Percentiles rank a stretch among this genome's conserved stretches.
These are phyloP conservation scores for Beta vulgaris DNA, from an alignment of 148 eudicot species.

Conservation along the genomic window DNA sequence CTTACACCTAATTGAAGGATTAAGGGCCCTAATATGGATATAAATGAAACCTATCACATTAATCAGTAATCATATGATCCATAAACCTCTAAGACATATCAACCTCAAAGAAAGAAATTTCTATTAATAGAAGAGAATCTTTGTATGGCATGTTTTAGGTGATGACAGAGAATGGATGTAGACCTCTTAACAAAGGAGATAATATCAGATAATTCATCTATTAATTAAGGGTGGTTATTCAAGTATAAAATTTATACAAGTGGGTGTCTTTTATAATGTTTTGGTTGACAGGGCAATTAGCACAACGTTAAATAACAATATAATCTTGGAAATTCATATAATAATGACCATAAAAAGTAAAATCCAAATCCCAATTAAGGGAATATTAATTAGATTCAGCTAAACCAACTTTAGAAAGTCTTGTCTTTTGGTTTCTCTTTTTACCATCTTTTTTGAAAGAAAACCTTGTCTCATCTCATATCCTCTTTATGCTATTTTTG, in stretches of 20 bases:
- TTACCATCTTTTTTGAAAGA: slow-evolving; percentile 26
- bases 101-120: slow-evolving; percentile 30
- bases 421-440: slow-evolving; percentile 24
- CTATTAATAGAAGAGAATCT: slow-evolving; percentile 57
- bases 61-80: slow-evolving; percentile 1
- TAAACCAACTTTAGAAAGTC: slow-evolving; percentile 16
- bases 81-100: slow-evolving; percentile 10
- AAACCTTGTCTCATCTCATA: slow-evolving; percentile 19
- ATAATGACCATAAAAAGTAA: slow-evolving; percentile 8
- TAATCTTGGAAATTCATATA: background rate
- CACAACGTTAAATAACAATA: background rate
- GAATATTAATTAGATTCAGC: slow-evolving; percentile 16
- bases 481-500: background rate
- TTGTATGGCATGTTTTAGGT: slow-evolving; percentile 57
- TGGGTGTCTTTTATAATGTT: slow-evolving; percentile 35
- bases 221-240: slow-evolving; percentile 28
- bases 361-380: slow-evolving; percentile 16
- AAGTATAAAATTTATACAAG: slow-evolving; percentile 24
- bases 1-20: slow-evolving; percentile 19
- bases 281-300: slow-evolving; percentile 39
- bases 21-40: slow-evolving; percentile 20
- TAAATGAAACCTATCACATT: slow-evolving; percentile 5
- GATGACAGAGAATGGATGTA: slow-evolving; percentile 77
- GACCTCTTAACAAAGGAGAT: slow-evolving; percentile 71
- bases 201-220: slow-evolving; percentile 62